These are phyloP conservation scores for Cylindrotheca fusiformis DNA, from an alignment of 108 stramenopile genomes.

Conservation along the genomic window DNA sequence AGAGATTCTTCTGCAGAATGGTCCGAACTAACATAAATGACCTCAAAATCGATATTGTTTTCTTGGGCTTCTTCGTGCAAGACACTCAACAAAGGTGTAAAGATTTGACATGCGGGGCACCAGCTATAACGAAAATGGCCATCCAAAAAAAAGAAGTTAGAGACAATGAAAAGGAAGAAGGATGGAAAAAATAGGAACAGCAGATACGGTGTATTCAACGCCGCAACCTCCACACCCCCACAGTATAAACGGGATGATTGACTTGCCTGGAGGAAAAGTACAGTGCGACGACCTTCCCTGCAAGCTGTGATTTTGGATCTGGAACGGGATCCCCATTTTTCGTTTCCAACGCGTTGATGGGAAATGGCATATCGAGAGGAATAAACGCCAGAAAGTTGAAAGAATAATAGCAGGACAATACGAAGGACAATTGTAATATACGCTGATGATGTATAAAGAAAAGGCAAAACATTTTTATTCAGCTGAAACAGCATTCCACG, in stretches of 20 bases:
- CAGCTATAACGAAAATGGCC: neutral
- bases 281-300: slow-evolving; percentile 9
- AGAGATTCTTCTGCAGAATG: slow-evolving; percentile 18
- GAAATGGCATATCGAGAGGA: no score
- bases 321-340: slow-evolving; percentile 9
- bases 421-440: no score
- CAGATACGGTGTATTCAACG: neutral
- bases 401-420: no score
- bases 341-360: slow-evolving; percentile 17
- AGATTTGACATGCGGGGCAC: slow-evolving; percentile 38
- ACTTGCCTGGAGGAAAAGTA: slow-evolving; percentile 17
- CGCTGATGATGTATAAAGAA: no score
- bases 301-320: slow-evolving; percentile 2
- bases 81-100: slow-evolving; percentile 43
- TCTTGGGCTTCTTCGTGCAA: slow-evolving; percentile 33
- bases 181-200: neutral
- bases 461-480: no score
- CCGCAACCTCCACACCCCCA: neutral
- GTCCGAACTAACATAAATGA: slow-evolving; percentile 52
- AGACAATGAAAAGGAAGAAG: neutral
- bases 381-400: no score
- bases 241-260: neutral
- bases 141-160: neutral
- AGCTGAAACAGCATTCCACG: no score
- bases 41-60: slow-evolving; percentile 29